Conservation (phyloP, 192 early-diverging fungal genomes). For the Mortierella alpina region DNA sequence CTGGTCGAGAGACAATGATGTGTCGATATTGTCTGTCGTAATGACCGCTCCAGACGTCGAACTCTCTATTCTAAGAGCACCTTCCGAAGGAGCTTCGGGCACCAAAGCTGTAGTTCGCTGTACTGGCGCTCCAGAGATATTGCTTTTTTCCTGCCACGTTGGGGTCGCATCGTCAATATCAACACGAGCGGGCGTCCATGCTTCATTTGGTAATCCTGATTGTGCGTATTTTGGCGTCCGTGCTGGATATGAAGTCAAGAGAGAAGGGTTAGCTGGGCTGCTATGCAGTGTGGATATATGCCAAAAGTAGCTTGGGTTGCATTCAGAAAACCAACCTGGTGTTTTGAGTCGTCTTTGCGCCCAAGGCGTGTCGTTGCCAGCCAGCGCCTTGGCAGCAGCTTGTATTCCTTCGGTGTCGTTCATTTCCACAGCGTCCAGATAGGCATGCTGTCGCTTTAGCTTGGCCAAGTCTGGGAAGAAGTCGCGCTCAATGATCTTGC, state of each 20-base stretch:
- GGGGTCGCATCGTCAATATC: constrained; percentile 16
- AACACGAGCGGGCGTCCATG: constrained; percentile 49
- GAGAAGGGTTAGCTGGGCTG: too few species aligned
- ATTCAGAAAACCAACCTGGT: constrained; percentile 27
- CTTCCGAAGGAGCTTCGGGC: constrained; percentile 36
- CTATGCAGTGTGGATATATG: too few species aligned
- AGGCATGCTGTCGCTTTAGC: constrained; percentile 62
- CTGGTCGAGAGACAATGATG: constrained; percentile 70
- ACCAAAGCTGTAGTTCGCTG: not conserved
- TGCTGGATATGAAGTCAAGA: constrained; percentile 1
- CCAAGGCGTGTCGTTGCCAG: constrained; percentile 50
- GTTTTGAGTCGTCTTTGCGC: constrained; percentile 34
- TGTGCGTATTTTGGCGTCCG: constrained; percentile 22
- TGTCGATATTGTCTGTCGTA: constrained; percentile 53
- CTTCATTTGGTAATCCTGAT: constrained; percentile 21
- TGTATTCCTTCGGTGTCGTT: constrained; percentile 48
- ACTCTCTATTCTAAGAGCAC: constrained; percentile 2
- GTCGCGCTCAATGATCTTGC: constrained; percentile 84
- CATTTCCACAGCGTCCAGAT: constrained; percentile 51
- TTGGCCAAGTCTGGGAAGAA: constrained; percentile 82
- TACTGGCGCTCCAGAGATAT: not conserved
- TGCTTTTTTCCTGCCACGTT: constrained; percentile 24
- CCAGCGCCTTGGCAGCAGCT: constrained; percentile 44
- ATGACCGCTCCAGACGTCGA: not conserved
- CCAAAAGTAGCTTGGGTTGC: too few species aligned